These are phyloP conservation scores for Paraphoma chrysanthemicola DNA, from an alignment of 2,329 filamentous ascomycete species.

Conservation along the genomic window DNA sequence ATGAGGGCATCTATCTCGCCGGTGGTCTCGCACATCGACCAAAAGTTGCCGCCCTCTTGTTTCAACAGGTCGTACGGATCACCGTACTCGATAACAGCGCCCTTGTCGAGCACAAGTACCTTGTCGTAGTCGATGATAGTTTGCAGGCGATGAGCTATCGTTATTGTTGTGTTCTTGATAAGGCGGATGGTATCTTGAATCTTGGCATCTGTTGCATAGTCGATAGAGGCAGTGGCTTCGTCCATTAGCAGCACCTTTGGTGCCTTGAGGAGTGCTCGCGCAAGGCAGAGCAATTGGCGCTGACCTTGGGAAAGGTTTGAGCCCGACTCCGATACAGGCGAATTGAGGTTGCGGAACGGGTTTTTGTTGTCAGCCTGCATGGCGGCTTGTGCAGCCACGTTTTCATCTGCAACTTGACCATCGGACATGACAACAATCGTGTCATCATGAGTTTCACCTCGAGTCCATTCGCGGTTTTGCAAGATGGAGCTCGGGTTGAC, in stretches of 20 bases:
- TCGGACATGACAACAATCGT: slow-evolving; percentile 41
- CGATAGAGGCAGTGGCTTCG: slow-evolving; percentile 95
- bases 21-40: slow-evolving; percentile 72
- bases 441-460: slow-evolving; percentile 36
- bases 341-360: slow-evolving; percentile 86
- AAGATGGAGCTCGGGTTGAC: slow-evolving; percentile 43
- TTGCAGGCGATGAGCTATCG: slow-evolving; percentile 92
- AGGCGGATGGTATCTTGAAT: slow-evolving; percentile 98
- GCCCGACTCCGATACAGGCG: slow-evolving; percentile 85
- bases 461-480: slow-evolving; percentile 35
- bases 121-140: slow-evolving; percentile 99
- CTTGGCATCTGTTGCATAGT: slow-evolving; percentile 93
- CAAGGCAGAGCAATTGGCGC: slow-evolving; percentile 90
- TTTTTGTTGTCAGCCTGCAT: slow-evolving; percentile 82
- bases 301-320: slow-evolving; percentile 96
- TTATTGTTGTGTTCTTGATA: slow-evolving; percentile 89
- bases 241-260: slow-evolving; percentile 98
- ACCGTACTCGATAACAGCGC: slow-evolving; percentile 85
- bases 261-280: slow-evolving; percentile 87
- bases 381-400: slow-evolving; percentile 32
- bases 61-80: slow-evolving; percentile 77
- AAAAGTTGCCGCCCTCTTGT: slow-evolving; percentile 71
- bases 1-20: slow-evolving; percentile 64
- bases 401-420: slow-evolving; percentile 37
- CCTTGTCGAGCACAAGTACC: slow-evolving; percentile 91